Evolutionary conservation across 23 red algal species (phyloP), one percentile per base, ranked within the genome.

Genomic region (Pyropia haitanensis): DNA sequence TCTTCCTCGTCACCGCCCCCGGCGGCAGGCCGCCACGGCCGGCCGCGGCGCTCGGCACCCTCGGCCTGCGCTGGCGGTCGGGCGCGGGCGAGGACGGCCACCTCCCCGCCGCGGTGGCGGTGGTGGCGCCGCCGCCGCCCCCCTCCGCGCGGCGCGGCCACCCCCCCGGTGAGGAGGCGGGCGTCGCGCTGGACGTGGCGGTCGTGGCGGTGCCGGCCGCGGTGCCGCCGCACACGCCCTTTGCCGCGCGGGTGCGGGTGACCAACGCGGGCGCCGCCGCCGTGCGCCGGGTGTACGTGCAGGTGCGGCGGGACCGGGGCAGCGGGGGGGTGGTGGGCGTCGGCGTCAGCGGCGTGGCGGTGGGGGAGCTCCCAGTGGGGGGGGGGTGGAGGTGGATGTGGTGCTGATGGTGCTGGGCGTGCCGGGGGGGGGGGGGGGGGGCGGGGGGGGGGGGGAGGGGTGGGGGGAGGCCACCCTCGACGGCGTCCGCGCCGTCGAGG

Each of bases 251-350:
- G 63, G 75, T 70, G 26, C 71, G 64, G 51, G 71, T 72, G 61
- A 16, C 62, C 17, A 87, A 87, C 65, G 76, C 75, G n/a, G 68
- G 53, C 18, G 24, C 53, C 14, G 32, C 31, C 17, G 70, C 71
- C 18, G 71, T 59, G 18, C 27, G 70, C 34, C 39, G 39, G 39
- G 53, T 87, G 26, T 87, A 87, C 53, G 75, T 87, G 49, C 81
- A 87, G 33, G 67, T 87, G 29, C 70, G 81, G 19, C 71, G 81
- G 53, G 81, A 87, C 57, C 63, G 75, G 34, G 81, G 75, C 14
- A 46, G 39, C 39, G 64, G 71, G 13, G 81, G 76, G 28, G 68
- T 87, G 31, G 81, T 87, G 14, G 71, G 71, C 25, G 81, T 87
- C 7, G 81, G 81, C 16, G 70, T 77, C 18, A 87, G 81, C 56